These are phyloP conservation scores for Collybia nuda DNA, from an alignment of 768 basidiomycete genomes.

Conservation along the genomic window DNA sequence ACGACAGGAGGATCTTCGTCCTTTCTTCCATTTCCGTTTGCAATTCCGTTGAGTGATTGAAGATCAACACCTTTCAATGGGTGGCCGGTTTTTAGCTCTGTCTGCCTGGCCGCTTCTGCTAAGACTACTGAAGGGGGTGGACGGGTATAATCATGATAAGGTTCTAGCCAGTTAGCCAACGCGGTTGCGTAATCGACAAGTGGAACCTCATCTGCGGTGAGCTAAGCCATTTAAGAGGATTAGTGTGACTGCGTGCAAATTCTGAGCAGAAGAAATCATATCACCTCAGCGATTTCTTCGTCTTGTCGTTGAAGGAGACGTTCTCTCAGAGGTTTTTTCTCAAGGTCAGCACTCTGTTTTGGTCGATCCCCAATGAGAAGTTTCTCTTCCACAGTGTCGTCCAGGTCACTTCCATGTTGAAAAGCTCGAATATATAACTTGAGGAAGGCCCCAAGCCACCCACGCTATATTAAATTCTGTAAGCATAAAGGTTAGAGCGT, in stretches of 20 bases:
- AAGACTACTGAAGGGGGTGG: slow-evolving; percentile 70
- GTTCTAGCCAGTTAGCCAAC: slow-evolving; percentile 74
- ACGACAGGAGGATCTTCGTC: slow-evolving; percentile 71
- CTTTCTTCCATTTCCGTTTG: slow-evolving; percentile 58
- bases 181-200: slow-evolving; percentile 61
- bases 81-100: slow-evolving; percentile 67
- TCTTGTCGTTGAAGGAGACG: slow-evolving; percentile 51
- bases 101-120: slow-evolving; percentile 73
- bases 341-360: slow-evolving; percentile 54
- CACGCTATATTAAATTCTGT: slow-evolving; percentile 39
- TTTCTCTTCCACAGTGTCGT: slow-evolving; percentile 80
- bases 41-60: slow-evolving; percentile 34
- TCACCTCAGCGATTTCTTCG: slow-evolving; percentile 57
- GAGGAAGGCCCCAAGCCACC: slow-evolving; percentile 73
- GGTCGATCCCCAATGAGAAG: slow-evolving; percentile 79
- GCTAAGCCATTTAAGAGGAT: slow-evolving; percentile 33
- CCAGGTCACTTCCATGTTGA: slow-evolving; percentile 77
- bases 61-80: slow-evolving; percentile 65
- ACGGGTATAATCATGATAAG: slow-evolving; percentile 71
- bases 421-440: slow-evolving; percentile 78
- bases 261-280: slow-evolving; percentile 4
- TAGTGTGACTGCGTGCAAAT: neutral
- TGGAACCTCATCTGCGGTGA: slow-evolving; percentile 61
- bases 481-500: neutral
- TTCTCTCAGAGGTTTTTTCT: slow-evolving; percentile 51